phyloP scores from a whole-genome alignment of 2,329 filamentous ascomycete genomes.

The Bisporella sp. region DNA sequence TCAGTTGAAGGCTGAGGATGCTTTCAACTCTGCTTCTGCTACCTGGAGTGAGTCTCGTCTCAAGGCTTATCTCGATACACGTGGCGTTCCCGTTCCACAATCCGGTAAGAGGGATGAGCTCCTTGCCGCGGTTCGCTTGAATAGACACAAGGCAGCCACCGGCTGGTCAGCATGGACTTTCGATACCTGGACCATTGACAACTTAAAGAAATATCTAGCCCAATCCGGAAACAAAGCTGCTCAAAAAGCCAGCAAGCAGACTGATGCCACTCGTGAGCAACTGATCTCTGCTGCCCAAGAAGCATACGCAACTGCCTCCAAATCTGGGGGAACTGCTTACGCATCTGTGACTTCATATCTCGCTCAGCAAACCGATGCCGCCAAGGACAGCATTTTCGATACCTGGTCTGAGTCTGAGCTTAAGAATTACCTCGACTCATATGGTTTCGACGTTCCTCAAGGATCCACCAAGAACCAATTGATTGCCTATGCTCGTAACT shows the following conservation, averaged over 20 bases:
- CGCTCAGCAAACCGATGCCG: slow-evolving; percentile 54
- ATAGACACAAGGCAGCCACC: slow-evolving; percentile 61
- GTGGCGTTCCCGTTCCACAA: slow-evolving; percentile 69
- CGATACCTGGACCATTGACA: slow-evolving; percentile 67
- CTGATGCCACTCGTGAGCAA: slow-evolving; percentile 64
- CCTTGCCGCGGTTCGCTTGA: slow-evolving; percentile 64
- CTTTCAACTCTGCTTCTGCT: slow-evolving; percentile 55
- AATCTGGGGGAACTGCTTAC: slow-evolving; percentile 47
- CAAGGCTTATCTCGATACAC: slow-evolving; percentile 71
- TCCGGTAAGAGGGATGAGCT: slow-evolving; percentile 65
- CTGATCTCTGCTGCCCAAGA: slow-evolving; percentile 58
- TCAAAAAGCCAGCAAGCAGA: slow-evolving; percentile 54
- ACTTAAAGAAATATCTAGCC: slow-evolving; percentile 54
- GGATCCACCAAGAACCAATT: slow-evolving; percentile 50
- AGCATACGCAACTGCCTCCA: slow-evolving; percentile 52
- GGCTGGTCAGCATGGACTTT: slow-evolving; percentile 72
- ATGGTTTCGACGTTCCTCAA: slow-evolving; percentile 47
- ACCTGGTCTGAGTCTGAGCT: slow-evolving; percentile 63
- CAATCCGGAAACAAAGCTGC: slow-evolving; percentile 47
- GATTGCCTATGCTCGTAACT: slow-evolving; percentile 62
- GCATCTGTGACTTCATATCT: slow-evolving; percentile 69
- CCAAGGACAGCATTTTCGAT: slow-evolving; percentile 61
- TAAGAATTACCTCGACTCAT: slow-evolving; percentile 74
- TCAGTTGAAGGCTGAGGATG: slow-evolving; percentile 53
- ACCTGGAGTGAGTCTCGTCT: slow-evolving; percentile 68